These are phyloP conservation scores for Mortierella sp. DNA, from an alignment of 371 early-diverging fungal species.

Conservation along the genomic window DNA sequence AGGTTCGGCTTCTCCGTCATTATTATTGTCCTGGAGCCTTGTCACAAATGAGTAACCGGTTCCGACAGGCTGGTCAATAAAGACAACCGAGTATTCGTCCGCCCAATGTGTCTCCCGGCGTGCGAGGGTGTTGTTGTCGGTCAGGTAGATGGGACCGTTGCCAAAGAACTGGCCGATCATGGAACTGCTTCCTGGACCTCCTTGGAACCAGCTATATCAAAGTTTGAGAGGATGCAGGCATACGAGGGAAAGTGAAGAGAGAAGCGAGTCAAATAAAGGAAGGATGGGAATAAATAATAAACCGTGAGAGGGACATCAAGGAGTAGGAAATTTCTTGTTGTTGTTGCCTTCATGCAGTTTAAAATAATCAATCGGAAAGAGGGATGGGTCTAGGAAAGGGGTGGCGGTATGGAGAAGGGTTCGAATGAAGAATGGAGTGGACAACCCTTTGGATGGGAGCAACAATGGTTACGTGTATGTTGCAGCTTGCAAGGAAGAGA, in stretches of 20 bases:
- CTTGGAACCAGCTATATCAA: slow-evolving; percentile 66
- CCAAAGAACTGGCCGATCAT: slow-evolving; percentile 76
- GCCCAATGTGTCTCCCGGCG: slow-evolving; percentile 63
- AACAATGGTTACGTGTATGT: neutral
- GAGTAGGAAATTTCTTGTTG: neutral
- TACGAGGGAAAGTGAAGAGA: neutral
- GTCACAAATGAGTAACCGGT: slow-evolving; percentile 67
- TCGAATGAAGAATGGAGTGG: neutral
- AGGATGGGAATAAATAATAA: neutral
- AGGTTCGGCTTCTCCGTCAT: neutral
- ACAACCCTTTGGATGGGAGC: neutral
- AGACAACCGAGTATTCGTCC: slow-evolving; percentile 66
- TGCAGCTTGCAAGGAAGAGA: neutral
- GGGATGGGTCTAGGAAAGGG: neutral
- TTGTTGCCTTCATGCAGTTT: neutral
- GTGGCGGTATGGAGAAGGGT: neutral
- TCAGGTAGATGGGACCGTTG: slow-evolving; percentile 65
- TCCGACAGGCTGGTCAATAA: slow-evolving; percentile 79
- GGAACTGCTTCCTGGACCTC: slow-evolving; percentile 76
- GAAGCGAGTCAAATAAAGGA: slow-evolving; percentile 1
- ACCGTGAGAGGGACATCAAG: neutral
- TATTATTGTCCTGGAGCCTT: slow-evolving; percentile 13
- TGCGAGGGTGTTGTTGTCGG: slow-evolving; percentile 49
- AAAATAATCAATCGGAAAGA: neutral
- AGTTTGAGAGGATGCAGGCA: neutral